Conservation (phyloP, 106 monocot species). For the Iris macrosiphon region DNA sequence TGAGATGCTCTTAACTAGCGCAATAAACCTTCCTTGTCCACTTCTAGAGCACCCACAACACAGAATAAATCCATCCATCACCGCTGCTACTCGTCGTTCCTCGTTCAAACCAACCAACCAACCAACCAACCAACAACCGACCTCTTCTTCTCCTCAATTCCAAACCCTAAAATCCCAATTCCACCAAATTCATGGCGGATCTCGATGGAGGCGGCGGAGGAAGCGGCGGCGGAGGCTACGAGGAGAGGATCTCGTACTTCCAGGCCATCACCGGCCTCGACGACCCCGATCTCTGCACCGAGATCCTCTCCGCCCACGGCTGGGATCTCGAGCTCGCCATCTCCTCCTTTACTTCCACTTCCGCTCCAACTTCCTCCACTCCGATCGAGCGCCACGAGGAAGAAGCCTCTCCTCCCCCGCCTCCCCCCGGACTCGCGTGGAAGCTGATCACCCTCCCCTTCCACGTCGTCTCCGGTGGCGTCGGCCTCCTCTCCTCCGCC, state of each 20-base stretch:
- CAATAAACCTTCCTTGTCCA: too few species aligned
- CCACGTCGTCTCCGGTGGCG: slow-evolving; percentile 54
- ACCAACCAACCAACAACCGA: too few species aligned
- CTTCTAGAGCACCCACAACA: too few species aligned
- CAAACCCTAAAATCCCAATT: too few species aligned
- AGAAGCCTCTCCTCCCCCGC: slow-evolving; percentile 15
- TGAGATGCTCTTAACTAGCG: too few species aligned
- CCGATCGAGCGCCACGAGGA: slow-evolving; percentile 65
- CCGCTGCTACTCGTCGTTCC: too few species aligned
- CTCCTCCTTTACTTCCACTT: slow-evolving; percentile 60
- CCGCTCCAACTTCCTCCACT: not conserved
- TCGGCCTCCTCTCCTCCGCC: slow-evolving; percentile 43
- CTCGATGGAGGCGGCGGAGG: slow-evolving; percentile 15
- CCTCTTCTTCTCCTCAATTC: too few species aligned
- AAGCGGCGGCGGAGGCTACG: slow-evolving; percentile 23
- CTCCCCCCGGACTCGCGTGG: slow-evolving; percentile 61
- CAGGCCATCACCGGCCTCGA: slow-evolving; percentile 86
- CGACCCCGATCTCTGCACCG: slow-evolving; percentile 71
- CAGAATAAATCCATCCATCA: too few species aligned
- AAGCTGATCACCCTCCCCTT: slow-evolving; percentile 73
- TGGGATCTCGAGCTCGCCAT: slow-evolving; percentile 94
- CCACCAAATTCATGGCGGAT: too few species aligned
- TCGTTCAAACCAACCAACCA: too few species aligned
- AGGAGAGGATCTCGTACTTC: slow-evolving; percentile 76
- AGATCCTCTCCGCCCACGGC: slow-evolving; percentile 87